Evolutionary conservation across 2,329 filamentous ascomycete species (phyloP), one percentile per base, ranked within the genome.

Genomic region (Diaporthe sp.): DNA sequence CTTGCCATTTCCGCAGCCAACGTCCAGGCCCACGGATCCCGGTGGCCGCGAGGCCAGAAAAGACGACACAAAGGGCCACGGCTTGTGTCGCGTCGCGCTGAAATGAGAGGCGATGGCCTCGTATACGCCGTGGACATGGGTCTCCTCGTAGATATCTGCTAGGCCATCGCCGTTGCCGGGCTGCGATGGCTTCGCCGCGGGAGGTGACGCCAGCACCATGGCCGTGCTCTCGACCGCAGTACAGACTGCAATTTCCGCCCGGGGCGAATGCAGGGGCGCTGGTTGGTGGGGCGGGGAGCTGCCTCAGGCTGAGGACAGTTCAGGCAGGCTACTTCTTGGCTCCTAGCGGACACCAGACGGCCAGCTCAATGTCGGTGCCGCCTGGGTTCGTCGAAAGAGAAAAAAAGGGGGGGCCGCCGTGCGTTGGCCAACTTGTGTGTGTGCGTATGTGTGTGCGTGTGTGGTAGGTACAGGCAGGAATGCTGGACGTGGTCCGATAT

Each of bases 1-100:
- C 88, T 98, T 98, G 79, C 97, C 97, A 86, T 99, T 99, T 76
- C 97, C 97, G 85, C 97, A 98, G 76, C 97, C 97, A 74, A 98
- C 89, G 84, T 99, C 97, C 44, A 98, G 88, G 13, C 97, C 97
- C 74, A 98, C 85, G 68, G 94, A 90, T 37, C 96, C 96, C 17
- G 92, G 85, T 0, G 88, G 82, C 65, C 94, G 90, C 44, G 87
- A 86, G 68, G 88, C 86, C 49, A 98, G 89, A 83, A 98, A 98
- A 49, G 88, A 87, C 77, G 95, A 91, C 74, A 98, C 94, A 79
- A 97, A 93, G 31, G 97, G 97, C 97, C 97, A 99, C 77, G 97
- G 95, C 91, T 92, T 92, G 86, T 93, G 90, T 77, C 92, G 90
- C 31, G 94, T 96, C 22, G 93, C 91, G 17, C 94, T 96, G 86